phyloP scores from a whole-genome alignment of 306 rosid genomes.

The Prunus mira region DNA sequence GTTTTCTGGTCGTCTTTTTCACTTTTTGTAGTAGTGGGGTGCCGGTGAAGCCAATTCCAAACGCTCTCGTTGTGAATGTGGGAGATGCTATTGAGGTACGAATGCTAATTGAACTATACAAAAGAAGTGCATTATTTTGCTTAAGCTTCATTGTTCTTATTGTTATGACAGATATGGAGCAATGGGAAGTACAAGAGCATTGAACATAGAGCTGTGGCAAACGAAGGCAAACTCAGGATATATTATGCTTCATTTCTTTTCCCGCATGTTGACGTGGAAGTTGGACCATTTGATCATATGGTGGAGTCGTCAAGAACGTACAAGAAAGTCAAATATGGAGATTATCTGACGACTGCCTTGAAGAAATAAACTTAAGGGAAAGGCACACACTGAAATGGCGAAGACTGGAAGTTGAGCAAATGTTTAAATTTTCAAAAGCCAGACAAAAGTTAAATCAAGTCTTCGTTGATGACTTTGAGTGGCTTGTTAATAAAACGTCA shows the following conservation, averaged over 20 bases:
- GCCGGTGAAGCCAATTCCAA: constrained; percentile 25
- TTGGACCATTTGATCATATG: constrained; percentile 36
- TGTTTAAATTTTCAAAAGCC: not conserved
- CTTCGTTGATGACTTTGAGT: not conserved
- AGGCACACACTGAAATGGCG: constrained; percentile 22
- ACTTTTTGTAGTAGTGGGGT: no score
- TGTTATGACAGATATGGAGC: constrained; percentile 43
- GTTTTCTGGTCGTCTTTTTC: no score
- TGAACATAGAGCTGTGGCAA: constrained; percentile 42
- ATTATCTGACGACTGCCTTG: constrained; percentile 24
- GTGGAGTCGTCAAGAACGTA: constrained; percentile 31
- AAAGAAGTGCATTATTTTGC: not conserved
- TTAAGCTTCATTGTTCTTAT: not conserved
- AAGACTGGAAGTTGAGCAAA: not conserved
- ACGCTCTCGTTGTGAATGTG: constrained; percentile 41
- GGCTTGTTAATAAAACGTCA: not conserved
- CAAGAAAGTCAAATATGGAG: constrained; percentile 31
- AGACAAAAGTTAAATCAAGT: not conserved
- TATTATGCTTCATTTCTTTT: constrained; percentile 18
- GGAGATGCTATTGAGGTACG: constrained; percentile 32
- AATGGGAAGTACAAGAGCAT: constrained; percentile 46
- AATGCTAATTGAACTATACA: not conserved
- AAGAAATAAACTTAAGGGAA: constrained; percentile 32
- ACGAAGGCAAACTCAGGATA: constrained; percentile 22
- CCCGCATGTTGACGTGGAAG: constrained; percentile 29